Conservation (phyloP, 1,139 yeast genomes). For the Pneumocystis oryctolagi region DNA sequence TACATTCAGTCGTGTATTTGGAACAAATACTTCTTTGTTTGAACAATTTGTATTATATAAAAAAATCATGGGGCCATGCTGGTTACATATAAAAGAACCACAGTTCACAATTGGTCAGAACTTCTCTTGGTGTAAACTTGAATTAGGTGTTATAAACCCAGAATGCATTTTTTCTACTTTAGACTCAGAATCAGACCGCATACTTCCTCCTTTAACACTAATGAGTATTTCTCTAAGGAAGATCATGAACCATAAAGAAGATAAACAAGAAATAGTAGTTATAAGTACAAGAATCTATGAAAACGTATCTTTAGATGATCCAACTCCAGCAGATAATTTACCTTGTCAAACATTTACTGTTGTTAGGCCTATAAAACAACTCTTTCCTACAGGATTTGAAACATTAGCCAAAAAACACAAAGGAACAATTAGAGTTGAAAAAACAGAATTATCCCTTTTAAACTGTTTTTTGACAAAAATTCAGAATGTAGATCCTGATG, state of each 20-base stretch:
- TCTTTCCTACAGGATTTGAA: conserved; percentile 62
- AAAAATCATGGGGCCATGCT: conserved; percentile 93
- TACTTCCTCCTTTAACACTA: conserved; percentile 47
- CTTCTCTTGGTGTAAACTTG: conserved; percentile 70
- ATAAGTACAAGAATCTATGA: conserved; percentile 52
- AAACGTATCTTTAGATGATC: conserved; percentile 26
- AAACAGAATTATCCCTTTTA: conserved; percentile 59
- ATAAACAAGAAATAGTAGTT: conserved; percentile 76
- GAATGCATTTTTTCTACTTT: conserved; percentile 34
- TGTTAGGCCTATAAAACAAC: conserved; percentile 50
- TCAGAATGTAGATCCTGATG: conserved; percentile 73
- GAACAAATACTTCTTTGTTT: conserved; percentile 56
- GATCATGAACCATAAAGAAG: conserved; percentile 49
- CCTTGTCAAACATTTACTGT: conserved; percentile 36
- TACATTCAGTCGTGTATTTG: conserved; percentile 69
- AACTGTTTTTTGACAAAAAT: conserved; percentile 59
- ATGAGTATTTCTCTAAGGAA: conserved; percentile 73
- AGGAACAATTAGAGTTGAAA: conserved; percentile 38
- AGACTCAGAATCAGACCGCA: conserved; percentile 25
- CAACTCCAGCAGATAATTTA: conserved; percentile 21
- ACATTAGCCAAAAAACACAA: conserved; percentile 33
- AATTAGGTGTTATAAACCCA: conserved; percentile 46
- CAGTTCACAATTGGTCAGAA: conserved; percentile 46
- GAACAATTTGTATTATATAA: conserved; percentile 75
- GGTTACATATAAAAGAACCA: conserved; percentile 62